phyloP scores from a whole-genome alignment of 805 yeast genomes.

The Candida boidinii region DNA sequence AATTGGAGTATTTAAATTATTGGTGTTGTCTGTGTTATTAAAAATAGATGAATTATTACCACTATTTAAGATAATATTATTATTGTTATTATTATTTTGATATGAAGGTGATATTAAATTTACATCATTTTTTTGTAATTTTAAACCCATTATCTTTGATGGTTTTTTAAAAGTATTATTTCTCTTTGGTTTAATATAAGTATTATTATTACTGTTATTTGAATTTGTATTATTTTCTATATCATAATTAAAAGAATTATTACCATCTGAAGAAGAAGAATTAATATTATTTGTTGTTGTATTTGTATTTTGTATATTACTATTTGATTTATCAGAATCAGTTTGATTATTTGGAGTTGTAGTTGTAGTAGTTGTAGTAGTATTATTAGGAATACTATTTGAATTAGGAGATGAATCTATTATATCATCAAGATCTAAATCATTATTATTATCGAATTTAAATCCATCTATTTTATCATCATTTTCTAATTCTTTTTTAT shows the following conservation, averaged over 20 bases:
- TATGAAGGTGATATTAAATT: too few relatives aligned
- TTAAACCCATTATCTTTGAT: conserved; percentile 19
- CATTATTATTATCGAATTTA: conserved; percentile 27
- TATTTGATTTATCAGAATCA: too few relatives aligned
- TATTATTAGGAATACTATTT: neutral
- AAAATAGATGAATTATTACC: too few relatives aligned
- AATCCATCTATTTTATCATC: conserved; percentile 24
- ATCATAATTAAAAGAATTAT: too few relatives aligned
- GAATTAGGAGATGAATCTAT: conserved; percentile 6
- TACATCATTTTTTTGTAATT: too few relatives aligned
- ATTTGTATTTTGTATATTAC: neutral
- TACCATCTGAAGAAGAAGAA: neutral
- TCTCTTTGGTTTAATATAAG: conserved; percentile 3
- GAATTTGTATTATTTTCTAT: conserved; percentile 1
- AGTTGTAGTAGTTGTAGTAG: neutral
- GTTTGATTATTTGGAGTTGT: neutral
- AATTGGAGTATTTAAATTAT: too few relatives aligned
- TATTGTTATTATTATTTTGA: too few relatives aligned
- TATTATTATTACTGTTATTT: neutral
- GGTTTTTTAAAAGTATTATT: conserved; percentile 12
- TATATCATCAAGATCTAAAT: conserved; percentile 26
- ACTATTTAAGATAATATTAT: too few relatives aligned
- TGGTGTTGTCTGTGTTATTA: too few relatives aligned
- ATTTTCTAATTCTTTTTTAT: conserved; percentile 27
- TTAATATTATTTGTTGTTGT: neutral